Evolutionary conservation across 768 basidiomycete species (phyloP).

Genomic region (Mycena epipterygia): DNA sequence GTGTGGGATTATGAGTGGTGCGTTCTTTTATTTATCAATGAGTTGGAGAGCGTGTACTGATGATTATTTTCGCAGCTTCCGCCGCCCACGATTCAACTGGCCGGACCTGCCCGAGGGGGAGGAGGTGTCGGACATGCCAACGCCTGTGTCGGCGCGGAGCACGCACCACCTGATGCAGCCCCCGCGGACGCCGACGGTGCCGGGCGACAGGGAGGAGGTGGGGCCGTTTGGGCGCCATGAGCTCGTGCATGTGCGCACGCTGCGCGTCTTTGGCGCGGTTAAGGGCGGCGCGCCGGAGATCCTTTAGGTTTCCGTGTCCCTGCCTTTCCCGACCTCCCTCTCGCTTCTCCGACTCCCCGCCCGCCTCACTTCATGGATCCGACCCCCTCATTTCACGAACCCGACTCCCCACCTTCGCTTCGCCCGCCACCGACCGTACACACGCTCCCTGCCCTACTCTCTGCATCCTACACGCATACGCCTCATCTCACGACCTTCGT

Average conservation of each 20-base stretch:
- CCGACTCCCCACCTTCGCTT: no score
- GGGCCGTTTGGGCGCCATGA: slow-evolving; percentile 50
- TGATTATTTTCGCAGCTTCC: slow-evolving; percentile 66
- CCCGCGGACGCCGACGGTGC: slow-evolving; percentile 19
- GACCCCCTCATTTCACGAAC: no score
- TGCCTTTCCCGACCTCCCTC: neutral
- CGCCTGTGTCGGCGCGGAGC: slow-evolving; percentile 30
- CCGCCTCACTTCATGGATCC: no score
- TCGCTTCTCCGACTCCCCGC: neutral
- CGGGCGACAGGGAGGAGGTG: slow-evolving; percentile 39
- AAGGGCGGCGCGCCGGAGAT: slow-evolving; percentile 45
- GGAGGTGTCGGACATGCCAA: slow-evolving; percentile 31
- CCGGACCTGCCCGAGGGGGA: slow-evolving; percentile 59
- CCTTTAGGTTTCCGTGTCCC: neutral
- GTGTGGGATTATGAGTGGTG: slow-evolving; percentile 68
- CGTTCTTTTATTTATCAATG: no score
- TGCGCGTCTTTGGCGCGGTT: slow-evolving; percentile 65
- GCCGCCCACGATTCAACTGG: slow-evolving; percentile 78
- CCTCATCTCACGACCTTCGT: no score
- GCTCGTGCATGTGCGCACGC: slow-evolving; percentile 64
- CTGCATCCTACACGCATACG: neutral
- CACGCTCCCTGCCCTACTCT: neutral
- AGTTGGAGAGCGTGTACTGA: no score
- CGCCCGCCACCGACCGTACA: no score
- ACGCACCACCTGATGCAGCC: slow-evolving; percentile 1